Percentiles rank a stretch among this genome's conserved stretches.
Evolutionary conservation across 1,139 yeast species (phyloP).

Genomic region (Kodamaea anthophila): DNA sequence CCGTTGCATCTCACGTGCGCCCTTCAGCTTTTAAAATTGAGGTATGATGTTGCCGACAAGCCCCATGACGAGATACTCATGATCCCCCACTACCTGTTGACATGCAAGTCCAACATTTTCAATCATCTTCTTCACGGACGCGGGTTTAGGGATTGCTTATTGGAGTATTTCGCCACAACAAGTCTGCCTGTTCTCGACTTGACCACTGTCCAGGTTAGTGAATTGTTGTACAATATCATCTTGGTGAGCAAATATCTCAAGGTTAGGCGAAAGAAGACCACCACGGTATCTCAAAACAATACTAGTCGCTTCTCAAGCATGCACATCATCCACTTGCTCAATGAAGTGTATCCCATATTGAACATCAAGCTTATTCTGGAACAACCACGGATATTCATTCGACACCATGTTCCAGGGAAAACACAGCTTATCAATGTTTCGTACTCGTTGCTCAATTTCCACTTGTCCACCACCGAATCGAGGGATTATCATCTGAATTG

Average conservation of each 20-base stretch:
- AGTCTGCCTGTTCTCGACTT: conserved; percentile 47
- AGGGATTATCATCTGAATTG: conserved; percentile 34
- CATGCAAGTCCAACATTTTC: conserved; percentile 49
- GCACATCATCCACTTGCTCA: conserved; percentile 18
- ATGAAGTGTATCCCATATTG: conserved; percentile 39
- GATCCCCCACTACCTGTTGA: conserved; percentile 47
- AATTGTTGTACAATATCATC: conserved; percentile 30
- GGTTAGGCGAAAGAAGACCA: conserved; percentile 12
- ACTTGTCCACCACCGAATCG: conserved; percentile 27
- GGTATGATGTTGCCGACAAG: conserved; percentile 17
- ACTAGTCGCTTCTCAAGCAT: neutral
- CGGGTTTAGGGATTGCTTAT: conserved; percentile 33
- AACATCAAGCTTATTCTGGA: conserved; percentile 38
- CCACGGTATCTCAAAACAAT: neutral
- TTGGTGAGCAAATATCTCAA: conserved; percentile 26
- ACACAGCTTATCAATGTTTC: conserved; percentile 30
- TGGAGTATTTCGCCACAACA: conserved; percentile 37
- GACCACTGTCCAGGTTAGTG: conserved; percentile 40
- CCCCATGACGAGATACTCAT: conserved; percentile 38
- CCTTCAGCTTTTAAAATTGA: conserved; percentile 35
- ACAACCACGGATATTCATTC: conserved; percentile 37
- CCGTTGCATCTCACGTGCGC: conserved; percentile 50
- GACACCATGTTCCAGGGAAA: conserved; percentile 21
- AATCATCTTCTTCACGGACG: conserved; percentile 29
- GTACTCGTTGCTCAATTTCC: conserved; percentile 35